These are phyloP conservation scores for Talaromyces sp. DNA, from an alignment of 2,329 filamentous ascomycete species.

Conservation along the genomic window DNA sequence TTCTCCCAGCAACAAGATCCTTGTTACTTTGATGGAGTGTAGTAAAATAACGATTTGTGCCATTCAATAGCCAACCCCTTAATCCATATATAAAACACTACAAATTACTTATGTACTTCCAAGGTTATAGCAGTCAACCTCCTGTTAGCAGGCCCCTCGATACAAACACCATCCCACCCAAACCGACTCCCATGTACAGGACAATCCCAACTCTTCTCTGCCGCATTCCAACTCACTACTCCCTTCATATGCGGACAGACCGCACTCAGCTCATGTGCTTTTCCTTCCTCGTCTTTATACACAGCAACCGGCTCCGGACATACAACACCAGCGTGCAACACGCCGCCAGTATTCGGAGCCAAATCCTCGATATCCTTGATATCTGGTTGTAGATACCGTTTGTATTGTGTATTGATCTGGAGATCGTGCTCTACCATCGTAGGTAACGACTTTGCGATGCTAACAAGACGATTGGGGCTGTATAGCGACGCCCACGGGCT, in stretches of 20 bases:
- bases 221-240: neutral
- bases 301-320: neutral
- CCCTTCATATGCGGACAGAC: neutral
- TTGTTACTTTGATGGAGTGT: too few relatives aligned
- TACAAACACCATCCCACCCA: neutral
- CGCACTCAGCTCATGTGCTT: neutral
- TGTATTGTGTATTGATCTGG: neutral
- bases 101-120: neutral
- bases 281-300: neutral
- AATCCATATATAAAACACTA: neutral
- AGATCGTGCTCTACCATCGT: neutral
- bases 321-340: neutral
- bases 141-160: neutral
- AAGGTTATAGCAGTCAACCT: neutral
- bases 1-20: too few relatives aligned
- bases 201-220: constrained; percentile 4
- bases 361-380: neutral
- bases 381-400: neutral
- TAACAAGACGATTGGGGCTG: neutral
- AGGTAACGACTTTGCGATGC: neutral
- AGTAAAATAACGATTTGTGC: too few relatives aligned
- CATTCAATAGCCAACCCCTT: too few relatives aligned
- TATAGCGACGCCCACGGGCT: neutral
- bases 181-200: neutral
- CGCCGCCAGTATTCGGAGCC: neutral